These are phyloP conservation scores for Populus tremula DNA, from an alignment of 345 rosid genomes.

Conservation along the genomic window DNA sequence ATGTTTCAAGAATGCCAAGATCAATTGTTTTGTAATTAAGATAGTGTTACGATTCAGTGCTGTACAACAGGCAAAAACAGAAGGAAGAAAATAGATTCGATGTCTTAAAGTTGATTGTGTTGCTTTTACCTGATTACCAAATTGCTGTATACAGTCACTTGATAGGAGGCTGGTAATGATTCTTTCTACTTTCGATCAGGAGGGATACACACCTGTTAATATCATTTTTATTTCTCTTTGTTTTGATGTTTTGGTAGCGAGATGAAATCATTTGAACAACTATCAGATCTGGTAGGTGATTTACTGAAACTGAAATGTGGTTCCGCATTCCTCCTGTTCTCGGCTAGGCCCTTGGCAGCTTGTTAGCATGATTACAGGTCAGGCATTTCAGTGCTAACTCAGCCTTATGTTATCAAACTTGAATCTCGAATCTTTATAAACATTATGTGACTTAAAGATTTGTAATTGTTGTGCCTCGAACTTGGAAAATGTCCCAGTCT, in stretches of 20 bases:
- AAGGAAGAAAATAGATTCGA: conserved; percentile 20
- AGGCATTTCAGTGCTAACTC: not conserved
- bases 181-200: conserved; percentile 4
- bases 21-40: conserved; percentile 46
- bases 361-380: not conserved
- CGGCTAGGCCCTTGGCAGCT: not conserved
- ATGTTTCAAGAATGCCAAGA: conserved; percentile 14
- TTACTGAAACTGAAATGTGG: not conserved
- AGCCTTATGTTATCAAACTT: not conserved
- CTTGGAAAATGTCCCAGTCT: not conserved
- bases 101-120: conserved; percentile 6
- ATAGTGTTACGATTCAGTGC: conserved; percentile 25
- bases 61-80: conserved; percentile 31
- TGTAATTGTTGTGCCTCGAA: not conserved
- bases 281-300: not conserved
- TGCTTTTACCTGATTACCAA: conserved; percentile 3
- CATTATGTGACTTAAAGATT: not conserved
- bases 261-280: too few relatives aligned
- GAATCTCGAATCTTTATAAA: not conserved
- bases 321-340: not conserved
- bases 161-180: not conserved
- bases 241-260: not conserved
- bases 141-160: not conserved
- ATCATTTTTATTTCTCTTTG: not conserved
- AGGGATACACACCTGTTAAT: not conserved